Evolutionary conservation across 805 yeast species (phyloP), one percentile per base, ranked within the genome.

Genomic region (Cyberlindnera maritima): DNA sequence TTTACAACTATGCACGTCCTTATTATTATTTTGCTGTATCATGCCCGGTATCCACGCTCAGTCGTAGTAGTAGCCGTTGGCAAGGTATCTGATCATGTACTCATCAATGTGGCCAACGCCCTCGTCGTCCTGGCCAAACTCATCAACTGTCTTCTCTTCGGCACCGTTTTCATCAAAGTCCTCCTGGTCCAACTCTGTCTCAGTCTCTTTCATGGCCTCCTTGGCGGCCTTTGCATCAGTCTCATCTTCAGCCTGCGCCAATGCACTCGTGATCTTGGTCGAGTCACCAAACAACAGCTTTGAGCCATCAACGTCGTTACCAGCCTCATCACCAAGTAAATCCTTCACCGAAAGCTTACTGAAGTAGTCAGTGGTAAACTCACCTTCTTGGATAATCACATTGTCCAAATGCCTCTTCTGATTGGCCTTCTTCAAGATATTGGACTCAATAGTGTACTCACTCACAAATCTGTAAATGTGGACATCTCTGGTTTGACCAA

Each of bases 401-500:
- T 89, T 88, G 67, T 92, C 98, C 58, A 92, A 76, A 59, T 90
- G 90, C 59, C 96, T 76, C 74, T 92, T 92, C 66, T 92, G 98
- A 59, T 91, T 90, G 2, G 98, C 97, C 64, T 92, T 92, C 58
- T 82, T 82, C 67, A 94, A 76, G 55, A 94, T 94, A 67, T 94
- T 94, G 21, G 96, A 88, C 66, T 94, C 99, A 50, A 94, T 94
- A 3, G 99, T 94, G 69, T 80, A 89, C 68, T 94, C 99, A 23
- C 96, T 87, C 21, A 94, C 98, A 66, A 94, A 86, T 51, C 99
- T 74, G 70, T 95, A 94, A 47, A 94, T 94, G 65, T 94, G 99
- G 31, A 94, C 99, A 63, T 94, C 99, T 60, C 99, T 77, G 15
- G 96, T 89, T 66, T 94, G 99, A 7, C 99, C 99, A 64, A 94